Percentiles rank a stretch among this genome's conserved stretches.
phyloP scores from a whole-genome alignment of 192 early-diverging fungal genomes.

The Gryganskiella cystojenkinii region DNA sequence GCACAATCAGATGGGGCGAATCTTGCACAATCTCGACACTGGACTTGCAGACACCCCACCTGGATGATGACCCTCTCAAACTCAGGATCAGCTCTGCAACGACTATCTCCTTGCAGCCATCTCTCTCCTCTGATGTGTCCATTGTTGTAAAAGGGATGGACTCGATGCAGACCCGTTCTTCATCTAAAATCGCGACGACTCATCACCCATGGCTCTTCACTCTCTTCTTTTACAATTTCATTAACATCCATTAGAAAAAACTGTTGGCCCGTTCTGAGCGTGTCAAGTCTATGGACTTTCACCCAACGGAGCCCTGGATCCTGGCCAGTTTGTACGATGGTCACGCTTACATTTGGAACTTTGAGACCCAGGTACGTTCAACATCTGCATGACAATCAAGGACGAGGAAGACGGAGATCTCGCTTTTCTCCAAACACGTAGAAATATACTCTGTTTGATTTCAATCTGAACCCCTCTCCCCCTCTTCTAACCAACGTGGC shows the following conservation, averaged over 20 bases:
- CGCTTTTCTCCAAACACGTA: too few species aligned
- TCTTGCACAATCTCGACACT: not conserved
- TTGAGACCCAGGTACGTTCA: constrained; percentile 88
- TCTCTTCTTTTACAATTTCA: not conserved
- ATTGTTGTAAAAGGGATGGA: too few species aligned
- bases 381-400: not conserved
- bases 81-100: not conserved
- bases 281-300: constrained; percentile 98
- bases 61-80: not conserved
- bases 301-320: constrained; percentile 99
- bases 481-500: not conserved
- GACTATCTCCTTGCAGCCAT: not conserved
- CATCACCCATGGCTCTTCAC: too few species aligned
- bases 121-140: too few species aligned
- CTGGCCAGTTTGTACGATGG: constrained; percentile 97
- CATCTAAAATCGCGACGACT: too few species aligned
- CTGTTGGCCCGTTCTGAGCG: constrained; percentile 86
- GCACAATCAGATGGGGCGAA: not conserved
- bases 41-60: too few species aligned
- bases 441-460: not conserved
- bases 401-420: too few species aligned
- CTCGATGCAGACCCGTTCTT: too few species aligned
- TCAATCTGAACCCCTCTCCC: not conserved
- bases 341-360: constrained; percentile 97
- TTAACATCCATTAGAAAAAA: constrained; percentile 53